These are phyloP conservation scores for Xylariaceae sp. DNA, from an alignment of 2,329 filamentous ascomycete species.

Conservation along the genomic window DNA sequence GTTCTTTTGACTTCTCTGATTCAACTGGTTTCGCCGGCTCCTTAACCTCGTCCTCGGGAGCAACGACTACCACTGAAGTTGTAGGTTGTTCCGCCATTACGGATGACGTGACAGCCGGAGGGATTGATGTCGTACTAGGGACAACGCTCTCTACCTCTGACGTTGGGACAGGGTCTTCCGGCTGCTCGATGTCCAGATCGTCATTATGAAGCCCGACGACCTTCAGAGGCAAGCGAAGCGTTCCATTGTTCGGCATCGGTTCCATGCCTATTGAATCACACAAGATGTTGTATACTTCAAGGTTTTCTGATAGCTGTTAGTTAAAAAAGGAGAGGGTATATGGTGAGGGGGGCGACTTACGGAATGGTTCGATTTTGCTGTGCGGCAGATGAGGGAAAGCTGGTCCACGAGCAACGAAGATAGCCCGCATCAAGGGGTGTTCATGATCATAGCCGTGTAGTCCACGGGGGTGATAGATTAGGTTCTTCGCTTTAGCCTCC, in stretches of 20 bases:
- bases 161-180: slow-evolving; percentile 24
- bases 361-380: slow-evolving; percentile 73
- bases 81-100: slow-evolving; percentile 7
- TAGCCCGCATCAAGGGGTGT: slow-evolving; percentile 90
- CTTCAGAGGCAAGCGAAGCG: slow-evolving; percentile 65
- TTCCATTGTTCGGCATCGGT: slow-evolving; percentile 81
- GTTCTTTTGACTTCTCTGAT: slow-evolving; percentile 2
- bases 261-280: slow-evolving; percentile 77
- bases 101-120: slow-evolving; percentile 16
- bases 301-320: slow-evolving; percentile 64
- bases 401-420: slow-evolving; percentile 87
- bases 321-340: neutral
- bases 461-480: slow-evolving; percentile 72
- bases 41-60: neutral
- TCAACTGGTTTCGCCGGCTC: neutral
- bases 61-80: neutral
- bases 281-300: slow-evolving; percentile 88
- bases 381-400: slow-evolving; percentile 84
- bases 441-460: slow-evolving; percentile 94
- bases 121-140: slow-evolving; percentile 19
- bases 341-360: slow-evolving; percentile 49
- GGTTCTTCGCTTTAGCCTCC: slow-evolving; percentile 56
- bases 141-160: slow-evolving; percentile 12
- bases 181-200: slow-evolving; percentile 23
- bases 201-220: slow-evolving; percentile 57